phyloP scores from a whole-genome alignment of 805 yeast genomes.

The Pichia membranifaciens region DNA sequence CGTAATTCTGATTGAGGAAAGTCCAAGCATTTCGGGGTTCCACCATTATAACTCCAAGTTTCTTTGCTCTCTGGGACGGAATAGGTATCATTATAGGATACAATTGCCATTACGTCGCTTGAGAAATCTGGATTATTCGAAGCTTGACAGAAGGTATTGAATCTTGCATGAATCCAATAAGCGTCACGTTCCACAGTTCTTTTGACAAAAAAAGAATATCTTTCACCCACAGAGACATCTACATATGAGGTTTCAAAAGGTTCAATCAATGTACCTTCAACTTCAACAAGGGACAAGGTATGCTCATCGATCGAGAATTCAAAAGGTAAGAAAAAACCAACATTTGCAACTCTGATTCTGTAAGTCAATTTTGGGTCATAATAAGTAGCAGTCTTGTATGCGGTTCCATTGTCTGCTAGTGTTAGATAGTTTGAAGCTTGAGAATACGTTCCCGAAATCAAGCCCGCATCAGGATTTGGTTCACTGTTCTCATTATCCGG shows the following conservation, averaged over 20 bases:
- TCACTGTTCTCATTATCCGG: conserved; percentile 21
- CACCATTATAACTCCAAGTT: conserved; percentile 14
- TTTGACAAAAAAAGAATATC: conserved; percentile 19
- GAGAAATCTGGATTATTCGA: conserved; percentile 14
- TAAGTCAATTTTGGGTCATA: conserved; percentile 42
- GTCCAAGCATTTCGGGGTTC: conserved; percentile 18
- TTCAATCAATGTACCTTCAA: conserved; percentile 52
- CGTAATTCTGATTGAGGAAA: conserved; percentile 14
- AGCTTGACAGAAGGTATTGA: conserved; percentile 20
- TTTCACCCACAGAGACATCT: conserved; percentile 19
- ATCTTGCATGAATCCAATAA: conserved; percentile 17
- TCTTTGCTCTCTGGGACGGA: conserved; percentile 52
- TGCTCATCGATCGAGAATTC: conserved; percentile 49
- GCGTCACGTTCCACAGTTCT: conserved; percentile 2
- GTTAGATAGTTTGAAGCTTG: conserved; percentile 15
- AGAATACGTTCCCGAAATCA: conserved; percentile 20
- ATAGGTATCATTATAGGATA: conserved; percentile 10
- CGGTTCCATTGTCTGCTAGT: conserved; percentile 1
- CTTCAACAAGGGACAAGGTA: conserved; percentile 47
- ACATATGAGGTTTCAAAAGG: conserved; percentile 27
- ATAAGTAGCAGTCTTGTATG: conserved; percentile 13
- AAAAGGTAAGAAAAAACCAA: conserved; percentile 55
- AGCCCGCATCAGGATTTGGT: conserved; percentile 23
- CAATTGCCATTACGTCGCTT: conserved; percentile 17
- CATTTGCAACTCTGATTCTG: conserved; percentile 45